Evolutionary conservation across 1,139 yeast genomes (phyloP).

Genomic region (Taphrina deformans): DNA sequence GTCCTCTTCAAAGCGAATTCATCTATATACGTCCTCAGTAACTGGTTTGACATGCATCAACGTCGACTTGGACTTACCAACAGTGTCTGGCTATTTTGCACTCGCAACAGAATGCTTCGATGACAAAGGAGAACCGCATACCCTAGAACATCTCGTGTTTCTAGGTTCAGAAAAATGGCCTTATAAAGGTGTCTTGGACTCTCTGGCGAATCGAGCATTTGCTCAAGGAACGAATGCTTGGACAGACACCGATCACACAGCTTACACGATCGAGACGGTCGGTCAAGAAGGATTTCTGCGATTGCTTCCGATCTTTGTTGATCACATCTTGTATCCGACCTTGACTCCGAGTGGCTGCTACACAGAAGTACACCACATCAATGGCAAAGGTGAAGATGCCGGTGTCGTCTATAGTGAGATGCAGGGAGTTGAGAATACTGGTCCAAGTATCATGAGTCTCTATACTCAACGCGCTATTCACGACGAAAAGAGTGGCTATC

Average conservation of each 20-base stretch:
- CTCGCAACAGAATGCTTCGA: conserved; percentile 88
- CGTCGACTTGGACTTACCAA: conserved; percentile 78
- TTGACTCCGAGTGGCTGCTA: conserved; percentile 85
- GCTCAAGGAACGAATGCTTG: conserved; percentile 87
- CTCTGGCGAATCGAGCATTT: conserved; percentile 78
- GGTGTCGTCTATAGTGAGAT: conserved; percentile 98
- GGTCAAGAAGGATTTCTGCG: conserved; percentile 95
- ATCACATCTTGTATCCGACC: conserved; percentile 82
- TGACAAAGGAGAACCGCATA: conserved; percentile 93
- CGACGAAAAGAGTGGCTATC: conserved; percentile 71
- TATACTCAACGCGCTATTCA: conserved; percentile 49
- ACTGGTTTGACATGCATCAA: conserved; percentile 82
- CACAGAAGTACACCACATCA: conserved; percentile 93
- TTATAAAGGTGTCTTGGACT: conserved; percentile 85
- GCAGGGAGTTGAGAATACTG: conserved; percentile 86
- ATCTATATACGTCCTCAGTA: conserved; percentile 15
- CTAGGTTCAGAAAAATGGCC: conserved; percentile 93
- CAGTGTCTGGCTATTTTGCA: conserved; percentile 89
- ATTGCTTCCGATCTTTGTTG: conserved; percentile 83
- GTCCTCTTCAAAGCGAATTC: conserved; percentile 13
- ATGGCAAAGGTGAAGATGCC: conserved; percentile 84
- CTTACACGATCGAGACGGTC: conserved; percentile 84
- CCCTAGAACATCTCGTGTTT: conserved; percentile 83
- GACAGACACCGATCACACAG: conserved; percentile 96
- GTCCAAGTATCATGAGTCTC: conserved; percentile 62